Evolutionary conservation across 2,329 filamentous ascomycete genomes (phyloP).

Genomic region (Coleophoma cylindrospora): DNA sequence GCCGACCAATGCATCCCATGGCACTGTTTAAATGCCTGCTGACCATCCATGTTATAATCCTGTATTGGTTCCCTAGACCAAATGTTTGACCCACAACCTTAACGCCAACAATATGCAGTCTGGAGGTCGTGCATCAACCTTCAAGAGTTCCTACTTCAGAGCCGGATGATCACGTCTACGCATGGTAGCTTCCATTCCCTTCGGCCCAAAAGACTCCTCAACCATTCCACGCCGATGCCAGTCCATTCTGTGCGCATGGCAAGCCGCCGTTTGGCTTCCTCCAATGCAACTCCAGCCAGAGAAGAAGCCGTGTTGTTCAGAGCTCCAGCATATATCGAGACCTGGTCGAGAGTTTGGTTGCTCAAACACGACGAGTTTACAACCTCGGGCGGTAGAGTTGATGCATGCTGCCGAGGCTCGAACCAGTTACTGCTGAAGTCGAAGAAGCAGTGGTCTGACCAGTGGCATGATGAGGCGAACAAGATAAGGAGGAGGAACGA

Average conservation of each 20-base stretch:
- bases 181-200: slow-evolving; percentile 90
- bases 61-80: not conserved
- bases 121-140: too few species aligned
- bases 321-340: slow-evolving; percentile 29
- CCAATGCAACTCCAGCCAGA: slow-evolving; percentile 61
- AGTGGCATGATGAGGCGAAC: slow-evolving; percentile 86
- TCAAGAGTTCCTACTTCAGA: slow-evolving; percentile 40
- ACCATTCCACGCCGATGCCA: slow-evolving; percentile 78
- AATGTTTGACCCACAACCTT: not conserved
- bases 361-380: slow-evolving; percentile 18
- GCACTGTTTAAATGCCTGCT: too few species aligned
- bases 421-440: slow-evolving; percentile 93
- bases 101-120: not conserved
- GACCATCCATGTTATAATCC: too few species aligned
- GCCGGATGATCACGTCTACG: slow-evolving; percentile 77
- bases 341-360: slow-evolving; percentile 28
- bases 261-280: slow-evolving; percentile 47
- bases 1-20: too few species aligned
- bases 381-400: slow-evolving; percentile 13
- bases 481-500: slow-evolving; percentile 92
- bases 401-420: slow-evolving; percentile 54
- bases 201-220: slow-evolving; percentile 73
- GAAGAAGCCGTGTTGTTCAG: slow-evolving; percentile 67
- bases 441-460: slow-evolving; percentile 88
- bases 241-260: slow-evolving; percentile 62